Evolutionary conservation across 495 filamentous ascomycete species (phyloP), one percentile per base, ranked within the genome.

Genomic region (Peziza echinospora): DNA sequence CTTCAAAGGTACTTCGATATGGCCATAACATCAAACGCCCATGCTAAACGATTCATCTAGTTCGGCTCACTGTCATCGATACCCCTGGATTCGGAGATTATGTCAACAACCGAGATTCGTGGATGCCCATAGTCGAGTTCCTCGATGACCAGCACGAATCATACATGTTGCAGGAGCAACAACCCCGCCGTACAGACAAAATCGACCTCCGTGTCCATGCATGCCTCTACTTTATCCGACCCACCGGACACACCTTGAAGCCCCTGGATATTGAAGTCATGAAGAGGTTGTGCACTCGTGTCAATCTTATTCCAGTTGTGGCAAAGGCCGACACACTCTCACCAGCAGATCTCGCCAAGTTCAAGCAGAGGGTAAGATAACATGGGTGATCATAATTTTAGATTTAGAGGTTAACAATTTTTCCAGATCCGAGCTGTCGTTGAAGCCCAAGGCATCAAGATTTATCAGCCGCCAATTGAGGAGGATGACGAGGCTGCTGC

Each of bases 81-180:
- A 97, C 89, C 52, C 89, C 89, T 47, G 89, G 89, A 51, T 97
- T 97, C 59, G 89, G 89, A 63, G 89, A 97, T 72, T 97, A 96
- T 62, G 89, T 97, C 63, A 97, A 97, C 79, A 97, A 97, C 73
- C 79, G 86, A 52, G 89, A 97, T 66, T 93, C 86, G 37, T 97
- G 89, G 89, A 86, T 93, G 72, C 89, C 89, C 51, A 96, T 97
- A 61, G 94, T 97, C 65, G 89, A 97, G 67, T 97, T 97, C 71
- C 68, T 97, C 57, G 89, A 97, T 65, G 89, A 97, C 67, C 89
- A 97, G 72, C 89, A 97, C 66, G 89, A 97, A 71, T 96, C 89
- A 11, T 97, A 97, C 63, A 97, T 97, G 89, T 72, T 97, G 60
- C 89, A 97, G 72, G 89, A 97, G 75, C 89, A 97, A 67, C 89